Conservation (phyloP, 345 rosid species). For the Sisymbrium irio region DNA sequence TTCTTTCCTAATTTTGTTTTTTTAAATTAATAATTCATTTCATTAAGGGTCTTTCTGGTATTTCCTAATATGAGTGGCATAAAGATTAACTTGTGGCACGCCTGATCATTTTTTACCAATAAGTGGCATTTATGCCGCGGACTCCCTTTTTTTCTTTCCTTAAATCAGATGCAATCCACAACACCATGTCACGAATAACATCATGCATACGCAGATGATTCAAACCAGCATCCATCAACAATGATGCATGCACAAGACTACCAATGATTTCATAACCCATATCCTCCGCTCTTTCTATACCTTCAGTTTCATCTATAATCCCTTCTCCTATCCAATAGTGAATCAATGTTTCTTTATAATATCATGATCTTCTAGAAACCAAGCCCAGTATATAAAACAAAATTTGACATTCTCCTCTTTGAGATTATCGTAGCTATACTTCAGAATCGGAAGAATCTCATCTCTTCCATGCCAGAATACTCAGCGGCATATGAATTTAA, state of each 20-base stretch:
- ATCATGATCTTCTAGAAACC: conserved; percentile 20
- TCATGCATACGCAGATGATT: conserved; percentile 36
- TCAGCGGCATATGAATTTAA: conserved; percentile 14
- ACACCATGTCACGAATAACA: no score
- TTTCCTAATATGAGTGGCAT: no score
- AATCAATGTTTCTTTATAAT: conserved; percentile 20
- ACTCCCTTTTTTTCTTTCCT: background rate
- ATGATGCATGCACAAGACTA: conserved; percentile 35
- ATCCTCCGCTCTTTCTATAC: conserved; percentile 19
- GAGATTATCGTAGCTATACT: no score
- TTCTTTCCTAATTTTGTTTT: no score
- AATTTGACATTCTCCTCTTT: no score
- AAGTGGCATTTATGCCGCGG: no score
- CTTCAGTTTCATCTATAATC: conserved; percentile 9
- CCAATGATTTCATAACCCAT: conserved; percentile 23
- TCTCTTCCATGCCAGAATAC: conserved; percentile 20
- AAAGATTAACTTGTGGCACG: no score
- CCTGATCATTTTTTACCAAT: no score
- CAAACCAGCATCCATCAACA: conserved; percentile 28
- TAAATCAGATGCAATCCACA: conserved; percentile 30
- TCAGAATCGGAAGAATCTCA: no score
- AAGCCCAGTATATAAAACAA: conserved; percentile 41
- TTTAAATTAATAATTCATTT: no score
- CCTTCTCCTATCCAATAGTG: conserved; percentile 34
- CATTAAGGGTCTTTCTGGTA: no score